These are phyloP conservation scores for Globisporangium sylvaticum DNA, from an alignment of 352 stramenopile species.

Conservation along the genomic window DNA sequence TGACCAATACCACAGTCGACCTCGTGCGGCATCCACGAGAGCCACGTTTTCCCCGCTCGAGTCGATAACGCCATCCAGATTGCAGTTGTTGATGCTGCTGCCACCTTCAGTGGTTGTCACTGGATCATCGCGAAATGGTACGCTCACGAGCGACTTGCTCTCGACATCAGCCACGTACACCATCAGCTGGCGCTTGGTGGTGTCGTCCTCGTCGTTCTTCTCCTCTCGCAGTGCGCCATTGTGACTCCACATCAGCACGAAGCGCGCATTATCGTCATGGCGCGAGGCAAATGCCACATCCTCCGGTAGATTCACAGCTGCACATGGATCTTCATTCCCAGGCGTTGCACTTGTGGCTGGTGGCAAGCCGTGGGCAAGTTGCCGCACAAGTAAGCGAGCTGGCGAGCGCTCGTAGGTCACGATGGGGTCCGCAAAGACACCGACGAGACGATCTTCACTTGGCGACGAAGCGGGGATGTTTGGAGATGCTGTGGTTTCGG, in stretches of 20 bases:
- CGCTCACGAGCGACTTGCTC: background rate
- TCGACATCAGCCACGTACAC: background rate
- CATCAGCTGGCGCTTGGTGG: background rate
- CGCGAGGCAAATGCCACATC: background rate
- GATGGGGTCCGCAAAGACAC: background rate
- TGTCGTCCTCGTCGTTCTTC: too few relatives aligned
- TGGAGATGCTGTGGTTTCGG: background rate
- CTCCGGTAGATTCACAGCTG: background rate
- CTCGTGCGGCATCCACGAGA: background rate
- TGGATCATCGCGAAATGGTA: background rate
- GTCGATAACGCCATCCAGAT: conserved; percentile 3
- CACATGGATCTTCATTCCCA: background rate
- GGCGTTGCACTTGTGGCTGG: background rate
- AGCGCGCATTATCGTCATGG: background rate
- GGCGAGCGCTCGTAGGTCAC: conserved; percentile 3
- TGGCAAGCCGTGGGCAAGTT: background rate
- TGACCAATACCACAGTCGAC: conserved; percentile 2
- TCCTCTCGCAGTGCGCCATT: background rate
- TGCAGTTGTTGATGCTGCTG: background rate
- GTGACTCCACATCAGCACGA: conserved; percentile 8
- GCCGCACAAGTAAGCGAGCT: background rate
- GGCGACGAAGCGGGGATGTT: background rate
- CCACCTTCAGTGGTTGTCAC: background rate
- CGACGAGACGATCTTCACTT: background rate
- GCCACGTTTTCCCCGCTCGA: background rate